Base-by-base conservation (phyloP, 1,284 basidiomycete genomes). In the Mycosarcoma mackinlayi region DNA sequence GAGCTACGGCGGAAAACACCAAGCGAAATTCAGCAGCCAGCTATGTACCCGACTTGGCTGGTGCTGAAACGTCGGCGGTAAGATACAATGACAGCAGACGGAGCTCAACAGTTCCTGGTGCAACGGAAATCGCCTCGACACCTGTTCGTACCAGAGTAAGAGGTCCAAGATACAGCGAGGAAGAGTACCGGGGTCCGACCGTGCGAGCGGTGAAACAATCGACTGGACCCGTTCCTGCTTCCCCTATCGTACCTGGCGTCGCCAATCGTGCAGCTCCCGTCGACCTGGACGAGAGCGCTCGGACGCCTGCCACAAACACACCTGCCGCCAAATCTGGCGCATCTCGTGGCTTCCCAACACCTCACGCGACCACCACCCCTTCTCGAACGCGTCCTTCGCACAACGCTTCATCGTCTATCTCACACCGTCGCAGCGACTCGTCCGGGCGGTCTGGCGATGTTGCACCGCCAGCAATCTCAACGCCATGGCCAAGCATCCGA, bases 21-120 rank as follows among this genome's bases (percentile, higher is more conserved):
- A 70, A 70, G 51, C 53, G 61, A 13, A 68, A 64, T 30, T 66
- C 58, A 4, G 55, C 65, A 1, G 54, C 62, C 4, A 73, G 61
- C 40, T 73, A 73, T 28, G 63, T 69, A 33, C 65, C 71, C 6
- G 56, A 54, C 28, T 24, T 70, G 23, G 52, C 44, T 11, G 71
- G 58, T 13, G 67, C 58, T 13, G 62, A 65, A 33, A 61, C 44
- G 4, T 27, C 41, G 21, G 71, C 65, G 1, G 48, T 70, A 7
- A 53, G 53, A n/a, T 73, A 55, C 40, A 13, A 24, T 6, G 62
- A 62, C 19, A 48, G 58, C 47, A 44, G 53, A 16, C 37, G 56
- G 9, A 57, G 44, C 46, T 65, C 51, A 11, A 35, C 42, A 46
- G 53, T 54, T 30, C 41, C 55, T 6, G 34, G 18, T 25, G 27